These are phyloP conservation scores for Suillus luteus DNA, from an alignment of 768 basidiomycete genomes.

Conservation along the genomic window DNA sequence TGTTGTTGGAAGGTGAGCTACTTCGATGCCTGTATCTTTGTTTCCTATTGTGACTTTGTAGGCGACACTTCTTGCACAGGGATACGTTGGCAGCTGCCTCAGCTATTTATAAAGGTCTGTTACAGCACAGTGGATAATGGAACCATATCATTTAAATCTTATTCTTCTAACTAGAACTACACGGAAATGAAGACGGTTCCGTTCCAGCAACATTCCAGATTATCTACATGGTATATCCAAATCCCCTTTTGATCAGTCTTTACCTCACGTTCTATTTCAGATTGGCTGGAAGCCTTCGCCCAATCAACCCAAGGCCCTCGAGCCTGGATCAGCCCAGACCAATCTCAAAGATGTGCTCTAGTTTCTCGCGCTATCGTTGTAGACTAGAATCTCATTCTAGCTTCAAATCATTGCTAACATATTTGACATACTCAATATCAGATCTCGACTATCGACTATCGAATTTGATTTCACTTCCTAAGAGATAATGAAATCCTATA, in stretches of 20 bases:
- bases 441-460: not conserved
- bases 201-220: conserved; percentile 96
- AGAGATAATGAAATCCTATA: not conserved
- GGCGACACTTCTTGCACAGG: conserved; percentile 68
- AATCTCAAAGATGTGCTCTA: conserved; percentile 63
- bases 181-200: conserved; percentile 80
- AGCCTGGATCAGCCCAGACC: conserved; percentile 61
- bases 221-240: conserved; percentile 77
- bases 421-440: not conserved
- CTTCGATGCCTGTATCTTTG: not conserved
- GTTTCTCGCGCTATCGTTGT: conserved; percentile 10
- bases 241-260: not conserved
- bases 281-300: conserved; percentile 84
- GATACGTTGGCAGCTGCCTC: conserved; percentile 91
- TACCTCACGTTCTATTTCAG: conserved; percentile 35
- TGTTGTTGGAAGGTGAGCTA: conserved; percentile 71
- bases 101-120: conserved; percentile 86
- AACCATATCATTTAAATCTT: not conserved
- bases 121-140: not conserved
- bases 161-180: conserved; percentile 58
- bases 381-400: conserved; percentile 1
- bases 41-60: conserved; percentile 27
- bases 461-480: not conserved
- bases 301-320: conserved; percentile 64
- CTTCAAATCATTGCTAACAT: not conserved